Conservation (phyloP, 495 filamentous ascomycete genomes). For the Saxophila tyrrhenica region DNA sequence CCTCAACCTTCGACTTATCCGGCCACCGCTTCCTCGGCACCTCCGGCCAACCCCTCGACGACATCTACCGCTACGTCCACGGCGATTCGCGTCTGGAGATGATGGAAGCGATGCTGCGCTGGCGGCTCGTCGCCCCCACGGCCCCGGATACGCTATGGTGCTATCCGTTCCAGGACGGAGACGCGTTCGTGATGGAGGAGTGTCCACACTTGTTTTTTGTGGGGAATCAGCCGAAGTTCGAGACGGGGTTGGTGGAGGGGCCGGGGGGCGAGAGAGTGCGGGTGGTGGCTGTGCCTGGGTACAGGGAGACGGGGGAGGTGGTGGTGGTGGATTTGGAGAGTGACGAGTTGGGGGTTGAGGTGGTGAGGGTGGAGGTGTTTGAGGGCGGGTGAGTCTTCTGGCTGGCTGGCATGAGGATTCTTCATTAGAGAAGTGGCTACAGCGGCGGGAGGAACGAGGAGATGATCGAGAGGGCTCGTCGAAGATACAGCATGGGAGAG, state of each 20-base stretch:
- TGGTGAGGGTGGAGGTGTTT: slow-evolving; percentile 54
- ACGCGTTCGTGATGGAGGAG: slow-evolving; percentile 71
- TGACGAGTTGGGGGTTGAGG: slow-evolving; percentile 59
- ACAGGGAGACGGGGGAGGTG: slow-evolving; percentile 68
- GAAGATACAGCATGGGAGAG: no score
- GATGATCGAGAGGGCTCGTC: no score
- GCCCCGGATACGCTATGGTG: slow-evolving; percentile 95
- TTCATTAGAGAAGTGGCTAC: no score
- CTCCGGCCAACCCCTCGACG: slow-evolving; percentile 85
- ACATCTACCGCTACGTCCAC: slow-evolving; percentile 81
- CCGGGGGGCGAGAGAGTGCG: slow-evolving; percentile 56
- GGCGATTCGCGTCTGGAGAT: slow-evolving; percentile 64
- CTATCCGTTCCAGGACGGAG: slow-evolving; percentile 85
- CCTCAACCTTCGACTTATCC: slow-evolving; percentile 79
- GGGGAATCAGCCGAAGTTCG: slow-evolving; percentile 77
- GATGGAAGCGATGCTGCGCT: slow-evolving; percentile 85
- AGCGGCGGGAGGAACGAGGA: no score
- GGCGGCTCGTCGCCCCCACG: slow-evolving; percentile 86
- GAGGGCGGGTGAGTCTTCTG: slow-evolving; percentile 22
- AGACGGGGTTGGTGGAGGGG: slow-evolving; percentile 58
- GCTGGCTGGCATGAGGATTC: no score
- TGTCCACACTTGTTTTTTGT: slow-evolving; percentile 89
- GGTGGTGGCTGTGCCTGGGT: slow-evolving; percentile 68
- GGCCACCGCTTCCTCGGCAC: slow-evolving; percentile 77
- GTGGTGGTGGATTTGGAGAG: slow-evolving; percentile 80